Evolutionary conservation across 2,329 filamentous ascomycete genomes (phyloP).

Genomic region (Madurella mycetomatis): DNA sequence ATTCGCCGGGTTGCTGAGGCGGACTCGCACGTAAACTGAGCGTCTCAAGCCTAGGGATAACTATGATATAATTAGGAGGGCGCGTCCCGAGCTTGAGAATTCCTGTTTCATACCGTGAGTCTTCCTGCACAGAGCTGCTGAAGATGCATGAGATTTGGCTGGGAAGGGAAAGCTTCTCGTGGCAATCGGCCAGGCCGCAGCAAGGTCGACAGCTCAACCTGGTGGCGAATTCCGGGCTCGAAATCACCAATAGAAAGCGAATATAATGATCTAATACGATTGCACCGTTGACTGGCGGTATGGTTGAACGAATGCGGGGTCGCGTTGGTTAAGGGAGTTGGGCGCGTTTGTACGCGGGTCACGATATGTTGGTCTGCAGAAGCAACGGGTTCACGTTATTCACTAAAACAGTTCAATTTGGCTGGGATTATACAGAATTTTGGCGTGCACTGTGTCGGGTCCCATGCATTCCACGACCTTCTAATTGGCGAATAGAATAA

Average conservation of each 20-base stretch:
- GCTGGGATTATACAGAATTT: neutral
- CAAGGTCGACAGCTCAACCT: neutral
- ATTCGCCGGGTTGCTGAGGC: no score
- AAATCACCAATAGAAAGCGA: neutral
- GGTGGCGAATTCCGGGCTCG: neutral
- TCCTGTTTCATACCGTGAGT: no score
- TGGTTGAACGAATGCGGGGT: neutral
- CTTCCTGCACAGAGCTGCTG: neutral
- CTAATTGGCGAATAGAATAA: no score
- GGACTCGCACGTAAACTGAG: no score
- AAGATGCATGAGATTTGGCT: neutral
- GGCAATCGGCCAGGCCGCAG: neutral
- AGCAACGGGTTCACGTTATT: constrained; percentile 22
- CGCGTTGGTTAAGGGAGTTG: neutral
- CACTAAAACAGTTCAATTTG: neutral
- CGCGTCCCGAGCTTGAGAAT: no score
- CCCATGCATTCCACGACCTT: no score
- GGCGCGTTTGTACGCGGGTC: constrained; percentile 7
- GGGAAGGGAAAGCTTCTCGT: neutral
- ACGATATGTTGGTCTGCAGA: neutral
- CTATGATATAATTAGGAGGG: no score
- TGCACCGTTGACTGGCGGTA: no score
- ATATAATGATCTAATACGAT: no score
- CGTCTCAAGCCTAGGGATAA: no score
- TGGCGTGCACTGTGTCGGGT: neutral